Percentiles rank a stretch among this genome's conserved stretches.
phyloP scores from a whole-genome alignment of 306 rosid genomes.

The Parietaria judaica region DNA sequence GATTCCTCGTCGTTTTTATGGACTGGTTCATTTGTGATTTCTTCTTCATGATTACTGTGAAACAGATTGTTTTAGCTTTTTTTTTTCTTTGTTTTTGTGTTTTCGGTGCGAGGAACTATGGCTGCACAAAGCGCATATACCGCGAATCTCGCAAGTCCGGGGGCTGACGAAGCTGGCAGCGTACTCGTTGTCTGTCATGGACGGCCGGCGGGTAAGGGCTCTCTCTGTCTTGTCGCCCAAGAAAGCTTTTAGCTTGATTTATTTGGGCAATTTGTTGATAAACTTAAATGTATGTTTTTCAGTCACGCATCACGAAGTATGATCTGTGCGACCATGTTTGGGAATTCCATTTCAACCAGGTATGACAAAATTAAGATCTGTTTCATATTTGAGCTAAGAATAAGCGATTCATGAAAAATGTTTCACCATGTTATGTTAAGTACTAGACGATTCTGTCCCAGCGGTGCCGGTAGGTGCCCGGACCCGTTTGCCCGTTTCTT shows the following conservation, averaged over 20 bases:
- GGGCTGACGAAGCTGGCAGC: conserved; percentile 35
- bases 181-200: conserved; percentile 34
- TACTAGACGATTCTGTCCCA: too few relatives aligned
- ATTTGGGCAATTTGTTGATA: neutral
- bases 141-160: conserved; percentile 19
- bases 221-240: neutral
- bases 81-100: too few relatives aligned
- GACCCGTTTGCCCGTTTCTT: too few relatives aligned
- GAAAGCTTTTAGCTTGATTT: neutral
- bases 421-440: too few relatives aligned
- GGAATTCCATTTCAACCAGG: conserved; percentile 46
- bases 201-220: conserved; percentile 32
- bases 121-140: conserved; percentile 48
- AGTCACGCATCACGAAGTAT: conserved; percentile 34
- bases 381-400: too few relatives aligned
- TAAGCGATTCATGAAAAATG: too few relatives aligned
- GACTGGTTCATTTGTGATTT: too few relatives aligned
- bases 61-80: too few relatives aligned
- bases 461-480: too few relatives aligned
- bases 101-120: conserved; percentile 31
- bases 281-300: conserved; percentile 10
- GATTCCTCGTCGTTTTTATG: too few relatives aligned
- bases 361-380: conserved; percentile 1
- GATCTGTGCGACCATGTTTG: conserved; percentile 43
- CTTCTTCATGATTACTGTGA: too few relatives aligned